phyloP scores from a whole-genome alignment of 2,329 filamentous ascomycete genomes.

The Colletotrichum gigasporum region DNA sequence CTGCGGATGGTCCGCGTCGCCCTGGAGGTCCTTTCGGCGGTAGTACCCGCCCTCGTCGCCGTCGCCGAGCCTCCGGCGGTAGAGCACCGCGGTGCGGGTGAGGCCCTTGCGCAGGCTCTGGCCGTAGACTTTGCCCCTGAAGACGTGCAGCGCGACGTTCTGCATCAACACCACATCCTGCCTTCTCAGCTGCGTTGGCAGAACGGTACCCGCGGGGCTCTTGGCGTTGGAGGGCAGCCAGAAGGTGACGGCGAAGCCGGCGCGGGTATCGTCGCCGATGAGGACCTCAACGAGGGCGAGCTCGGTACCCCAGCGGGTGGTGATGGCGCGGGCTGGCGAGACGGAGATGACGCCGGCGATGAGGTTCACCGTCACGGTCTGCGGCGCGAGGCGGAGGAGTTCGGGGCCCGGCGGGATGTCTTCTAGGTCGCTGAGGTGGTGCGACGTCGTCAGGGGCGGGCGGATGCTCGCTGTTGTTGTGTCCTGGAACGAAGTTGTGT shows the following conservation, averaged over 20 bases:
- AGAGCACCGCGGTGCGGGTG: constrained; percentile 75
- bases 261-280: constrained; percentile 85
- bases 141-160: constrained; percentile 82
- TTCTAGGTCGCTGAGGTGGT: constrained; percentile 69
- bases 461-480: constrained; percentile 33
- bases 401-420: constrained; percentile 75
- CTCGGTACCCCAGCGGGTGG: constrained; percentile 69
- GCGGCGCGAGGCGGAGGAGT: constrained; percentile 74
- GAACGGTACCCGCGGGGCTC: not conserved
- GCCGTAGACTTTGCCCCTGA: constrained; percentile 81
- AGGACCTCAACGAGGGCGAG: constrained; percentile 79
- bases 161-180: constrained; percentile 83
- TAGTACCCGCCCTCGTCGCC: constrained; percentile 67
- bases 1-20: constrained; percentile 55
- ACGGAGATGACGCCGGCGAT: constrained; percentile 83
- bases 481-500: constrained; percentile 37
- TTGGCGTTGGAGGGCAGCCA: constrained; percentile 68
- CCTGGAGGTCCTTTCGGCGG: constrained; percentile 51
- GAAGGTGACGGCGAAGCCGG: constrained; percentile 84
- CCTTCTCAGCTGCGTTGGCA: constrained; percentile 58
- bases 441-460: constrained; percentile 42
- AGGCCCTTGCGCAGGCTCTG: constrained; percentile 79
- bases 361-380: constrained; percentile 84
- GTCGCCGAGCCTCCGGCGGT: constrained; percentile 61
- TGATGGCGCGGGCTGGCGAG: constrained; percentile 72